Evolutionary conservation across 2,329 filamentous ascomycete genomes (phyloP), one percentile per base, ranked within the genome.

Genomic region (Dothistroma septosporum): DNA sequence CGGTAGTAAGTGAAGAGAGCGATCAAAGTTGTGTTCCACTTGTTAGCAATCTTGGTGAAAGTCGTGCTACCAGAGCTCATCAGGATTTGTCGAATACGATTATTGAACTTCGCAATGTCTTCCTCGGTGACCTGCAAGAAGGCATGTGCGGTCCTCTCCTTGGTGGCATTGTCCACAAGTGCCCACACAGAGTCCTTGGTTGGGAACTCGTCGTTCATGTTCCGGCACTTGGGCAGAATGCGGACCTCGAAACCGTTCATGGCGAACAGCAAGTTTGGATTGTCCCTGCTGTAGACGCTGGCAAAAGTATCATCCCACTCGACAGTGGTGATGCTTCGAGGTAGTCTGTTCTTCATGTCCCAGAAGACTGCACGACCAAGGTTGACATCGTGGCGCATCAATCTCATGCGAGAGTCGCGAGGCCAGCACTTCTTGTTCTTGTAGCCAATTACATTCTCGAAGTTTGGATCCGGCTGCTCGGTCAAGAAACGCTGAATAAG

Each of bases 341-440:
- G 95, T 59, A 99, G 81, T 46, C 94, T 87, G 76, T 99, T 99
- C 83, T 99, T 97, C 75, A 99, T 78, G 73, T 99, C 93, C 94
- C 94, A 99, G 80, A 99, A 99, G 1, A 97, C 94, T 61, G 95
- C 95, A 62, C 95, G 88, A 47, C 95, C 94, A 47, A 99, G 86
- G 70, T 99, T 97, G 67, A 99, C 95, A 77, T 99, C 94, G 76
- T 99, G 94, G 64, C 94, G 87, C 94, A 99, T 99, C 70, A 99
- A 78, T 50, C 95, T 88, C 95, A 99, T 99, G 55, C 94, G 87
- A 24, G 92, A 97, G 74, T 99, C 94, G 70, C 94, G 87, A 47
- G 94, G 95, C 94, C 94, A 99, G 77, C 95, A 99, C 76, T 97
- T 99, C 82, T 99, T 99, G 78, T 96, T 99, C 80, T 91, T 92